Evolutionary conservation across 176 grass and related monocot genomes (phyloP), one percentile per base, ranked within the genome.

Genomic region (Ampelocalamus luodianensis): DNA sequence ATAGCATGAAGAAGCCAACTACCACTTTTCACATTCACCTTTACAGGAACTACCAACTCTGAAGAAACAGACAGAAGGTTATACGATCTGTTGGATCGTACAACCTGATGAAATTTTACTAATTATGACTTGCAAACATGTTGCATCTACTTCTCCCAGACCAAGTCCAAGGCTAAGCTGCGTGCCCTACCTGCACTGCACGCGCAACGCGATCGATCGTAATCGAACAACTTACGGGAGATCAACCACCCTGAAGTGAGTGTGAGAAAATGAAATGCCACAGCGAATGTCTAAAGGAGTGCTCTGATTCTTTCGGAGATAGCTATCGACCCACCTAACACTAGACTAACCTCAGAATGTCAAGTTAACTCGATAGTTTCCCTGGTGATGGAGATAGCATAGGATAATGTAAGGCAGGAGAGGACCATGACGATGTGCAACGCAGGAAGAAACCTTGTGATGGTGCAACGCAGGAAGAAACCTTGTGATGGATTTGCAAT

Each of bases 171-270:
- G 32, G 66, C 14, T 83, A 48, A 45, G n/a, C 27, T 79, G 48
- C 27, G 18, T 71, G 56, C 40, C 50, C 49, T 29, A 38, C 15
- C 42, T 43, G 68, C 38, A 36, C 12, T 36, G 14, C 29, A 36
- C 62, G 62, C 32, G 60, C 80, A 44, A 79, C 63, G 79, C 36
- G 12, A 86, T 83, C 36, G 12, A 86, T 83, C 39, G 12, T 16
- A 55, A 83, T 68, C 6, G 6, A 73, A 83, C 36, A 72, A 51
- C 42, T 32, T 11, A 40, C 11, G 50, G 63, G 42, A 83, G 85
- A 87, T 87, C 80, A 87, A 90, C 80, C 44, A 87, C 73, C 48
- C 15, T 44, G 42, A 80, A 79, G 54, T 24, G 23, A 83, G 60
- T 74, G 54, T 34, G 24, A 87, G 60, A 66, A 79, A 53, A 53